These are phyloP conservation scores for Yarrowia keelungensis DNA, from an alignment of 805 yeast species.

Conservation along the genomic window DNA sequence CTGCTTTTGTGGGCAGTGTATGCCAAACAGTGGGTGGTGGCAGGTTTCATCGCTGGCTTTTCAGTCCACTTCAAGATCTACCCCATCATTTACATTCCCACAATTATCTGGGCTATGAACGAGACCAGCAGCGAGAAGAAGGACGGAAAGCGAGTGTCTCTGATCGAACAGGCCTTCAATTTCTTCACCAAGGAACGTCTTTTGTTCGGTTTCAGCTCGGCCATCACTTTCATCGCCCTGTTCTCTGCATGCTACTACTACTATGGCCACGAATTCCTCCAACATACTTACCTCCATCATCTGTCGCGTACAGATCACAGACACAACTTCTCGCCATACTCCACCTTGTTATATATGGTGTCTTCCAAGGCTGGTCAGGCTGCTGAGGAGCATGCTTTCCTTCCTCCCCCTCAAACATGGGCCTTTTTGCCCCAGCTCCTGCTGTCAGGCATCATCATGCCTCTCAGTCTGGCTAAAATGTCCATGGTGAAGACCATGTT, in stretches of 20 bases:
- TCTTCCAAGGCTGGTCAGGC: conserved; percentile 50
- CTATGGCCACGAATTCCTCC: conserved; percentile 78
- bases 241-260: conserved; percentile 66
- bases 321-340: conserved; percentile 91
- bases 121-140: conserved; percentile 37
- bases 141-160: conserved; percentile 42
- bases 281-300: conserved; percentile 84
- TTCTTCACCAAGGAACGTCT: conserved; percentile 56
- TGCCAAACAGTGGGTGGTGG: conserved; percentile 50
- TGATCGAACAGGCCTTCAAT: conserved; percentile 45
- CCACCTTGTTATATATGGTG: conserved; percentile 63
- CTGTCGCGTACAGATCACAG: conserved; percentile 86
- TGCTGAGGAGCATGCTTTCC: conserved; percentile 1
- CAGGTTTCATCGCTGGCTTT: conserved; percentile 65
- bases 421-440: conserved; percentile 87
- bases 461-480: conserved; percentile 56
- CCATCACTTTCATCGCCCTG: conserved; percentile 55
- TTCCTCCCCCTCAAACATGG: conserved; percentile 51
- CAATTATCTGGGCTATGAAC: conserved; percentile 60
- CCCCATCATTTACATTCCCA: conserved; percentile 87
- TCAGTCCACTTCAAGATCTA: conserved; percentile 90
- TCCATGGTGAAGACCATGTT: conserved; percentile 64
- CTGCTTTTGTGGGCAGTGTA: conserved; percentile 58
- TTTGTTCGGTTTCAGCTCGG: conserved; percentile 53
- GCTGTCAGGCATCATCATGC: conserved; percentile 65